phyloP scores from a whole-genome alignment of 352 stramenopile genomes.

The Globisporangium echinulatum region DNA sequence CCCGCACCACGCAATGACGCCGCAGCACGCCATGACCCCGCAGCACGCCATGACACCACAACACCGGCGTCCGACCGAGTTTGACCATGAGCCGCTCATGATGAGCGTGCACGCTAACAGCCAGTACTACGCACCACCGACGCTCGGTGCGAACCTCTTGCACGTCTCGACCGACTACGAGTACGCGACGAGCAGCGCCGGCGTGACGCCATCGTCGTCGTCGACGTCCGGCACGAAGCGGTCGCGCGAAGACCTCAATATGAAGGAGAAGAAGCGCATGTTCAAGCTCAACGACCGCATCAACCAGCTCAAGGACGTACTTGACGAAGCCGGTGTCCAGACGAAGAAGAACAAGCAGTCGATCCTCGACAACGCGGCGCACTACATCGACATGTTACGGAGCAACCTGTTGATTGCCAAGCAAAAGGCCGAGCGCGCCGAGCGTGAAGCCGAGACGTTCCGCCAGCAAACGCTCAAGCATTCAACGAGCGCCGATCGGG shows the following conservation, averaged over 20 bases:
- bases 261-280: conserved; percentile 88
- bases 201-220: conserved; percentile 24
- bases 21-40: conserved; percentile 34
- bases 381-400: conserved; percentile 69
- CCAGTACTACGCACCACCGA: conserved; percentile 43
- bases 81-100: conserved; percentile 52
- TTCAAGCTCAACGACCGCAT: conserved; percentile 87
- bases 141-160: conserved; percentile 39
- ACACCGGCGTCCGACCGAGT: conserved; percentile 25
- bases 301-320: conserved; percentile 59
- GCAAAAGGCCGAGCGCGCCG: conserved; percentile 49
- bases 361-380: conserved; percentile 55
- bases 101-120: conserved; percentile 36
- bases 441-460: conserved; percentile 47
- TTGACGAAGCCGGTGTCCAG: conserved; percentile 58
- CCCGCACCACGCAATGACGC: conserved; percentile 33
- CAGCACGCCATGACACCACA: conserved; percentile 21
- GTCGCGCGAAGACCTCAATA: conserved; percentile 72
- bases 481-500: conserved; percentile 20
- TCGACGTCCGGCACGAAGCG: conserved; percentile 41
- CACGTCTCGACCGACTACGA: conserved; percentile 56
- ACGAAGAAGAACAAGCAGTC: conserved; percentile 84
- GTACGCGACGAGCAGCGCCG: conserved; percentile 29
- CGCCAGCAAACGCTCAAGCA: conserved; percentile 25
- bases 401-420: conserved; percentile 51